Evolutionary conservation across 2,329 filamentous ascomycete species (phyloP).

Genomic region (Pestalotiopsis fici): DNA sequence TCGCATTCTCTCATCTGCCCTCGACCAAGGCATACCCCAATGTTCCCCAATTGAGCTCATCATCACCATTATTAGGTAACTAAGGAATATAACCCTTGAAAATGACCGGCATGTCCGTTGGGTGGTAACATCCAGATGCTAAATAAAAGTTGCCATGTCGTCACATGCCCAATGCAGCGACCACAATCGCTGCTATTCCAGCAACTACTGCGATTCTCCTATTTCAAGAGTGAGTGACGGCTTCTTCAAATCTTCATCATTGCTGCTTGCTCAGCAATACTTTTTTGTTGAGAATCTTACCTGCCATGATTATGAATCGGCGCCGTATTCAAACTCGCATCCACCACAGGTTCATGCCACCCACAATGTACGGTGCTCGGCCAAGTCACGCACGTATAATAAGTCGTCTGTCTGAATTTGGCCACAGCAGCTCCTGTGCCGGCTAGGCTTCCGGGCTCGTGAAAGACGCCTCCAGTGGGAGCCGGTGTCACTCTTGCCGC

Average conservation of each 20-base stretch:
- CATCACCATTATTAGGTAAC: background rate
- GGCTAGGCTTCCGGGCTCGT: background rate
- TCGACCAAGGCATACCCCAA: too few species aligned
- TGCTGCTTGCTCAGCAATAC: too few species aligned
- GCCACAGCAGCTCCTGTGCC: background rate
- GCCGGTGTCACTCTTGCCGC: conserved; percentile 3
- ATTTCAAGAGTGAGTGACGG: conserved; percentile 14
- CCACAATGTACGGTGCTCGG: conserved; percentile 36
- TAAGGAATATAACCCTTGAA: background rate
- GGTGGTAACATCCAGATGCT: background rate
- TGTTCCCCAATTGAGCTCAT: background rate
- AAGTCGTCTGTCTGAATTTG: conserved; percentile 37
- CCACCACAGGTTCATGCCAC: conserved; percentile 38
- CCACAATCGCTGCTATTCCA: background rate
- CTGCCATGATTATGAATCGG: conserved; percentile 11
- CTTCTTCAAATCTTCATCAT: conserved; percentile 15
- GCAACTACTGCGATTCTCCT: conserved; percentile 4
- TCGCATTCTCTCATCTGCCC: background rate
- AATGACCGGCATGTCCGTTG: background rate
- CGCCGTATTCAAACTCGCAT: conserved; percentile 19
- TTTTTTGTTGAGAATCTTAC: too few species aligned
- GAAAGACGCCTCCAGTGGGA: background rate
- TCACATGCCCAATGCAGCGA: background rate
- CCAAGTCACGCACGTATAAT: conserved; percentile 35
- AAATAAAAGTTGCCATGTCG: background rate